These are phyloP conservation scores for Collybia sordida DNA, from an alignment of 768 basidiomycete genomes.

Conservation along the genomic window DNA sequence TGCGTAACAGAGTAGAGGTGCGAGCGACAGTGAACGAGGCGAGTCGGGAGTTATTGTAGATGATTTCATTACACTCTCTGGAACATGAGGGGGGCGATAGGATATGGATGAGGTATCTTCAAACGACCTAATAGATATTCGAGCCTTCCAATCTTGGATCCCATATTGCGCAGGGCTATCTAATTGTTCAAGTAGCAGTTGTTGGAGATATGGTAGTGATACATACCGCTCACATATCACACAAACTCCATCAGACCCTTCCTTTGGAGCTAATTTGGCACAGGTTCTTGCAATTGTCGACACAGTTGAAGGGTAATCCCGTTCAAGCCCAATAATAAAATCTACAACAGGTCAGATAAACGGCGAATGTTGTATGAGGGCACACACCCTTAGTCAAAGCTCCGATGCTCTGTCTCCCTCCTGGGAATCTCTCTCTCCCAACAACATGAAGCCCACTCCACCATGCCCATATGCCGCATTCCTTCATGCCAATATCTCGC, in stretches of 20 bases:
- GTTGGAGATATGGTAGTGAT: neutral
- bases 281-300: conserved; percentile 82
- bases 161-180: conserved; percentile 62
- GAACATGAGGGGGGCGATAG: conserved; percentile 18
- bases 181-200: neutral
- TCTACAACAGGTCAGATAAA: conserved; percentile 36
- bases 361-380: neutral
- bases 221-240: conserved; percentile 65
- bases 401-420: conserved; percentile 58
- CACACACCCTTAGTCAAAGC: conserved; percentile 66
- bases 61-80: neutral
- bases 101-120: conserved; percentile 25
- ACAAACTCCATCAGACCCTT: conserved; percentile 48
- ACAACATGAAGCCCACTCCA: conserved; percentile 60
- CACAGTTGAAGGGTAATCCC: conserved; percentile 84
- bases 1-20: conserved; percentile 49
- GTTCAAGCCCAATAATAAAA: conserved; percentile 79
- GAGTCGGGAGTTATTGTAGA: neutral
- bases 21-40: conserved; percentile 23
- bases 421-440: conserved; percentile 44
- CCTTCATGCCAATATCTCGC: conserved; percentile 74
- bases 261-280: conserved; percentile 72
- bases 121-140: conserved; percentile 69
- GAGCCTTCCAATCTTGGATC: conserved; percentile 71
- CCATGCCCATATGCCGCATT: conserved; percentile 77